These are phyloP conservation scores for Pseudogymnoascus sp. DNA, from an alignment of 2,329 filamentous ascomycete genomes.

Conservation along the genomic window DNA sequence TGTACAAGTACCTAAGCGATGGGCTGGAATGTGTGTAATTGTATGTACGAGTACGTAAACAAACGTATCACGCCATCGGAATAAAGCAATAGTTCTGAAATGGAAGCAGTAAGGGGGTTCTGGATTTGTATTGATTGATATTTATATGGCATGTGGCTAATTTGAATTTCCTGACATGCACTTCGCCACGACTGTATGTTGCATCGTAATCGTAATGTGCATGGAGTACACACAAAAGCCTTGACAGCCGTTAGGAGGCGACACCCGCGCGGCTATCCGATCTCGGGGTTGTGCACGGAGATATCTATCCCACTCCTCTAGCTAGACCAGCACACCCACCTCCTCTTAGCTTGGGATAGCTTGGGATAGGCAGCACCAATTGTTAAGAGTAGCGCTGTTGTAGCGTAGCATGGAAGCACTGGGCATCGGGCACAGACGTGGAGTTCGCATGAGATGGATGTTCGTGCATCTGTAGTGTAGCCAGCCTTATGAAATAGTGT, in stretches of 20 bases:
- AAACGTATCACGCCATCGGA: neutral
- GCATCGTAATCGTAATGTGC: neutral
- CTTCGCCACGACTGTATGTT: neutral
- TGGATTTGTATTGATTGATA: neutral
- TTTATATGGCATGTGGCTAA: conserved; percentile 1
- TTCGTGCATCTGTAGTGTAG: conserved; percentile 1
- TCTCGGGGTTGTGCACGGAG: neutral
- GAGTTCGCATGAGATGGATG: conserved; percentile 1
- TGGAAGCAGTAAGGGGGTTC: neutral
- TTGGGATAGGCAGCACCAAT: too few relatives aligned
- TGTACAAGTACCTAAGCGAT: conserved; percentile 7
- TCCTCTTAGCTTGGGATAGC: neutral
- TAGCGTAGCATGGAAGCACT: neutral
- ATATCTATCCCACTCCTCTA: neutral
- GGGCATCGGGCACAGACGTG: neutral
- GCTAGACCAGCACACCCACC: neutral
- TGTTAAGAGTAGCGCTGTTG: neutral
- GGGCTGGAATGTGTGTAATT: neutral
- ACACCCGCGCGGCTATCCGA: conserved; percentile 1
- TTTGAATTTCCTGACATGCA: neutral
- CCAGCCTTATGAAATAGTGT: conserved; percentile 1
- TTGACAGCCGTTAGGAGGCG: neutral
- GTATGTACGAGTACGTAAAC: neutral
- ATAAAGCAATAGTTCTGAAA: neutral
- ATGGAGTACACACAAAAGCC: neutral